phyloP scores from a whole-genome alignment of 202 grass and related monocot species.

The Zoysia matrella region DNA sequence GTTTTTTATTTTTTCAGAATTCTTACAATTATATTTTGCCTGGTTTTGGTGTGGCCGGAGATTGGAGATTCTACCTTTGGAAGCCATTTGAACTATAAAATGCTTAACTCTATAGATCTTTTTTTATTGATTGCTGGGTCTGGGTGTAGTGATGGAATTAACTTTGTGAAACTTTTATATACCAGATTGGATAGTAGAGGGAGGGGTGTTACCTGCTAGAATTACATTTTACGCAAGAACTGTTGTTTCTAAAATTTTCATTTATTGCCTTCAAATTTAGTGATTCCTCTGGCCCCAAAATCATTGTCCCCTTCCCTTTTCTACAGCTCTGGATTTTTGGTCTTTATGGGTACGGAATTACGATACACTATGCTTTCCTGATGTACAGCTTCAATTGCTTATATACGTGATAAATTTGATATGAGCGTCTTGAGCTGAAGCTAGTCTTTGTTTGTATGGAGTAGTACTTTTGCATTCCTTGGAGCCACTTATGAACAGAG shows the following conservation, averaged over 20 bases:
- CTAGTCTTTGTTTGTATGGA: constrained; percentile 18
- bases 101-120: no score
- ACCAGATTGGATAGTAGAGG: not conserved
- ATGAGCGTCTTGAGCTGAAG: not conserved
- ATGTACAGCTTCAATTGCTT: constrained; percentile 11
- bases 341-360: constrained; percentile 10
- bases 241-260: constrained; percentile 16
- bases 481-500: constrained; percentile 28
- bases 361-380: not conserved
- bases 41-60: no score
- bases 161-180: no score
- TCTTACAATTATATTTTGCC: no score
- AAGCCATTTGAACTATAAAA: no score
- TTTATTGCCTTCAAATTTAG: constrained; percentile 29
- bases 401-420: not conserved
- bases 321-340: constrained; percentile 4
- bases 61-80: constrained; percentile 45
- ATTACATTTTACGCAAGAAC: constrained; percentile 14
- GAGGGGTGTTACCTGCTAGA: constrained; percentile 4
- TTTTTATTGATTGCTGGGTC: no score
- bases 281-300: constrained; percentile 3
- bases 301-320: not conserved
- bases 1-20: no score
- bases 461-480: constrained; percentile 1
- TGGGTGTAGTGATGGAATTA: no score